Conservation (phyloP, 1,284 basidiomycete species). For the Neonothopanus nambi region DNA sequence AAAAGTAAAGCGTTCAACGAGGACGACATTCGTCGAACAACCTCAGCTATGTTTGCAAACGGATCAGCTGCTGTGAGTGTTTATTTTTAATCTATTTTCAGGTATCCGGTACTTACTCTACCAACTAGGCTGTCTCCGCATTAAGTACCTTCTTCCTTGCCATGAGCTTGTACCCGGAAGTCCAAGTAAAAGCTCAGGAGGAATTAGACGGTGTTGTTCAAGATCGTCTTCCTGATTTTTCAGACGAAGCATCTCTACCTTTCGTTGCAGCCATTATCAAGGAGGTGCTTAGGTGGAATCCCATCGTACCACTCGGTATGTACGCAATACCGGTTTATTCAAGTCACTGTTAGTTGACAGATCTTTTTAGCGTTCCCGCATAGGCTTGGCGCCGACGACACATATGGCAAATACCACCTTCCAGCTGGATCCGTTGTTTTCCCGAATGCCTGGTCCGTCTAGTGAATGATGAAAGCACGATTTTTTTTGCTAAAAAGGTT, state of each 20-base stretch:
- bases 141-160: slow-evolving; percentile 17
- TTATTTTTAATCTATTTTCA: background rate
- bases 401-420: slow-evolving; percentile 16
- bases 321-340: background rate
- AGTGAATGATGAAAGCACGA: background rate
- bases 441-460: slow-evolving; percentile 15
- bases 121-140: slow-evolving; percentile 14
- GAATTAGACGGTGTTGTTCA: slow-evolving; percentile 15
- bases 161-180: slow-evolving; percentile 16
- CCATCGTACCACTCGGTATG: slow-evolving; percentile 17
- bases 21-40: slow-evolving; percentile 11
- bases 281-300: slow-evolving; percentile 18
- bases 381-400: slow-evolving; percentile 14
- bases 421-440: slow-evolving; percentile 17
- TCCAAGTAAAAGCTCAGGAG: slow-evolving; percentile 13
- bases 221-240: slow-evolving; percentile 12
- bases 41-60: slow-evolving; percentile 17
- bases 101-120: background rate
- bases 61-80: slow-evolving; percentile 19
- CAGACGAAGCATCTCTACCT: slow-evolving; percentile 15
- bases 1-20: slow-evolving; percentile 2
- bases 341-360: background rate
- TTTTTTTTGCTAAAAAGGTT: background rate
- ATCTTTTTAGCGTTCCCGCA: slow-evolving; percentile 15
- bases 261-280: slow-evolving; percentile 17